Conservation (phyloP, 1,284 basidiomycete genomes). For the Melampsora americana region DNA sequence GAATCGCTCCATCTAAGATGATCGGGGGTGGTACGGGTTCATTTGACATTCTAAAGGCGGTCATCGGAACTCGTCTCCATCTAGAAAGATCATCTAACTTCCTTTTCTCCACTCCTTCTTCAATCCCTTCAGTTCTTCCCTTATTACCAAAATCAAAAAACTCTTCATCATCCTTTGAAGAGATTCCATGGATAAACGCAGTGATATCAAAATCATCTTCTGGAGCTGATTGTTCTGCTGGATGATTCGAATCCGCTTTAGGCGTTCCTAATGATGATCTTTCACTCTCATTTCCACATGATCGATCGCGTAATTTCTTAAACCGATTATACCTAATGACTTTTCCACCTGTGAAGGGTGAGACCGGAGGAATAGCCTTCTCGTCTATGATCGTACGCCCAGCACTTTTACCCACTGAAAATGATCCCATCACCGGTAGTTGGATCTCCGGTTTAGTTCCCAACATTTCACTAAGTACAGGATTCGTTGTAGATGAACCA, state of each 20-base stretch:
- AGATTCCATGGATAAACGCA: conserved; percentile 32
- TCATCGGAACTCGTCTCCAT: conserved; percentile 51
- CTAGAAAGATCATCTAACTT: conserved; percentile 49
- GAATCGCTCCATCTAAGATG: conserved; percentile 30
- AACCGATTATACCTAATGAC: conserved; percentile 36
- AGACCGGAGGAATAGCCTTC: conserved; percentile 8
- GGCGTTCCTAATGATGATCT: conserved; percentile 36
- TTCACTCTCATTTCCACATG: conserved; percentile 20
- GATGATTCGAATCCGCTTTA: not conserved
- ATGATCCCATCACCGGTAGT: conserved; percentile 34
- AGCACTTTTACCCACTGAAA: conserved; percentile 22
- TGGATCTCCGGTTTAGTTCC: not conserved
- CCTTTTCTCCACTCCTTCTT: not conserved
- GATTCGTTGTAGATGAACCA: not conserved
- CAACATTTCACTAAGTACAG: not conserved
- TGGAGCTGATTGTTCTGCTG: not conserved
- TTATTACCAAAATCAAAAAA: conserved; percentile 17
- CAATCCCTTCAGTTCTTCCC: not conserved
- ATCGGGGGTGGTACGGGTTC: not conserved
- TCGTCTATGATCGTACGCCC: conserved; percentile 36
- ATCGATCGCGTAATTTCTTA: conserved; percentile 26
- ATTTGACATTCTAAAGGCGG: conserved; percentile 48
- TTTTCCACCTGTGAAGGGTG: conserved; percentile 33
- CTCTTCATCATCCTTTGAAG: conserved; percentile 22
- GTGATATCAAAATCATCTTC: conserved; percentile 40